Evolutionary conservation across 495 filamentous ascomycete genomes (phyloP), one percentile per base, ranked within the genome.

Genomic region (Neurospora hispaniola): DNA sequence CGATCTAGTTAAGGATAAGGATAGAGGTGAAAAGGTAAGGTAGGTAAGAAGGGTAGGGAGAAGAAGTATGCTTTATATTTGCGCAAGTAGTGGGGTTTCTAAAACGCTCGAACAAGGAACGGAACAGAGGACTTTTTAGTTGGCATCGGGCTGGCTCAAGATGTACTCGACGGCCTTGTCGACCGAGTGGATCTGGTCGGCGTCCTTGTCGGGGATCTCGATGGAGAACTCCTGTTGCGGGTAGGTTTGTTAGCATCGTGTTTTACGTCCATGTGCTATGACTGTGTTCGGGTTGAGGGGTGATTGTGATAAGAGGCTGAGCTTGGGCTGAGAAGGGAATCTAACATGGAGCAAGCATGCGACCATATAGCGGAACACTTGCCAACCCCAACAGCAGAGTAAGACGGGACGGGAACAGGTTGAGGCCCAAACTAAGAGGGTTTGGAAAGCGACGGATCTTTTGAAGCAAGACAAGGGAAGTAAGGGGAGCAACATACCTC

Each of bases 201-300:
- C 96, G 79, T 98, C 95, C 88, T 98, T 98, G 84, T 99, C 96
- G 75, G 96, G 96, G 82, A 99, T 99, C 89, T 99, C 96, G 85
- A 99, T 96, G 89, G 94, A 98, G 85, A 99, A 99, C 83, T 99
- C 96, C 95, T 98, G 80, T 82, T 77, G 69, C 9, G n/a, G 18
- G 44, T 0, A 4, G 0, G 18, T 14, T 16, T 8, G 54, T 62
- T 16, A 62, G 48, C 73, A 85, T 77, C 69, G 74, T 46, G 41
- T 38, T 6, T 59, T 59, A 69, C 62, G 20, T 41, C 27, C 2
- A 72, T 40, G 43, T 20, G 40, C 42, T 23, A 46, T 23, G 23
- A 54, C 18, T 27, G 23, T 11, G n/a, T 48, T n/a, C 44, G 44
- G n/a, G n/a, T 12, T 31, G 23, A 59, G 16, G 1, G 48, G 48